phyloP scores from a whole-genome alignment of 371 early-diverging fungal genomes.

The Zopfochytrium polystomum region DNA sequence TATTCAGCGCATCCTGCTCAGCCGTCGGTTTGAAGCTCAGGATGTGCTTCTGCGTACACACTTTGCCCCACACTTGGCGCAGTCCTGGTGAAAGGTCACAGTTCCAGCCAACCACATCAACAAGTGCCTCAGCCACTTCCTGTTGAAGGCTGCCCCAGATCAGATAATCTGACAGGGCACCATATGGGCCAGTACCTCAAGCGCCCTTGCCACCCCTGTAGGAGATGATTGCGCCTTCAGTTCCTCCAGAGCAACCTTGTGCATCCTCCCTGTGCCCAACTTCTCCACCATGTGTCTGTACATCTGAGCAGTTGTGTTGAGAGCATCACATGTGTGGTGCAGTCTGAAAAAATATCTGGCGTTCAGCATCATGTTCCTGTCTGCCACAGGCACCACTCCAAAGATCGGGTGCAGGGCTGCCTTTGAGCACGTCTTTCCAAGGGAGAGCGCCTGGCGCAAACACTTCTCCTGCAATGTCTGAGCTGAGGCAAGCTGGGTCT shows the following conservation, averaged over 20 bases:
- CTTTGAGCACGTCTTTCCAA: background rate
- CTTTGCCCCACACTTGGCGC: slow-evolving; percentile 6
- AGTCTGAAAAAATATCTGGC: slow-evolving; percentile 12
- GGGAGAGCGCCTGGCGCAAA: background rate
- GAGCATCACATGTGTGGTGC: slow-evolving; percentile 4
- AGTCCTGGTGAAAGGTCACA: slow-evolving; percentile 15
- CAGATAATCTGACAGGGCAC: background rate
- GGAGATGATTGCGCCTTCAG: background rate
- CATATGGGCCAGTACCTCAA: background rate
- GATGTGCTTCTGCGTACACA: no score
- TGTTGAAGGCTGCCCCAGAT: slow-evolving; percentile 1
- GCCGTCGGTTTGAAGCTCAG: no score
- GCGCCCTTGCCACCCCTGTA: background rate
- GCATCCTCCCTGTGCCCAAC: background rate
- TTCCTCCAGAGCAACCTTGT: background rate
- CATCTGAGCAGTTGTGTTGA: slow-evolving; percentile 2
- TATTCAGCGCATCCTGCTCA: no score
- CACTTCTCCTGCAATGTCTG: slow-evolving; percentile 4
- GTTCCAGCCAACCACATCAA: slow-evolving; percentile 14
- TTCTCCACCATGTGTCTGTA: background rate
- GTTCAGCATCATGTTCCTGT: slow-evolving; percentile 8
- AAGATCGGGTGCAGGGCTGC: slow-evolving; percentile 11
- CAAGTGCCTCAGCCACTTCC: background rate
- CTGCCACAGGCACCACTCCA: background rate
- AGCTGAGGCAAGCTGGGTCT: background rate